Percentiles rank a stretch among this genome's conserved stretches.
Conservation (phyloP, 179 eudicot genomes). For the Beta lomatogona region DNA sequence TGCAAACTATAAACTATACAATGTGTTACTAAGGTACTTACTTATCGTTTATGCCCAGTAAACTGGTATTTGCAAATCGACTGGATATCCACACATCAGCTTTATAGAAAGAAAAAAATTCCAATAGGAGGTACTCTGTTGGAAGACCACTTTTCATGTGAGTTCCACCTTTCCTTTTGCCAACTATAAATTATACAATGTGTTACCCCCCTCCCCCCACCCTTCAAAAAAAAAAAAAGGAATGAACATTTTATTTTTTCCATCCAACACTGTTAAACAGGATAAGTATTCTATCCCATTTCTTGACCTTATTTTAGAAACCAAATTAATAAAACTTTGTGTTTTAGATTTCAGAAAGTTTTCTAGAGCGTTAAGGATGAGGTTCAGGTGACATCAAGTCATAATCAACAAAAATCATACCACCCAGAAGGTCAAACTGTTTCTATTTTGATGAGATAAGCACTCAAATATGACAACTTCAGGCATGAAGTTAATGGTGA, state of each 20-base stretch:
- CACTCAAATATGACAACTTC: neutral
- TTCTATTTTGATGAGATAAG: neutral
- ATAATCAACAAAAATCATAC: neutral
- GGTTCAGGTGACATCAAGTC: neutral
- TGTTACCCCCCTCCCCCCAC: neutral
- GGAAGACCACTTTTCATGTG: neutral
- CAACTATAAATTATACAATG: no score
- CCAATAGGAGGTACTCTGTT: neutral
- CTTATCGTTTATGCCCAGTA: neutral
- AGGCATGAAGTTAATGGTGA: neutral
- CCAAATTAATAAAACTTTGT: no score
- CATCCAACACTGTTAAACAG: no score
- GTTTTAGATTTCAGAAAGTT: neutral
- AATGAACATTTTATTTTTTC: no score
- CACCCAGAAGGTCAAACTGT: neutral
- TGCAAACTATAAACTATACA: no score
- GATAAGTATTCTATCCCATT: no score
- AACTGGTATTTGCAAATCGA: neutral
- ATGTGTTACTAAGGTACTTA: neutral
- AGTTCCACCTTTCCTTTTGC: neutral
- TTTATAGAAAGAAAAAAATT: neutral
- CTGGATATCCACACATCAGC: neutral
- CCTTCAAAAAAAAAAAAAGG: no score
- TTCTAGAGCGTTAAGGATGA: neutral
- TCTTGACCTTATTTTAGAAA: no score